A percentile compares a stretch with the other conserved stretches of the same genome.
Evolutionary conservation across 2,329 filamentous ascomycete genomes (phyloP).

Genomic region (Pyricularia sp.): DNA sequence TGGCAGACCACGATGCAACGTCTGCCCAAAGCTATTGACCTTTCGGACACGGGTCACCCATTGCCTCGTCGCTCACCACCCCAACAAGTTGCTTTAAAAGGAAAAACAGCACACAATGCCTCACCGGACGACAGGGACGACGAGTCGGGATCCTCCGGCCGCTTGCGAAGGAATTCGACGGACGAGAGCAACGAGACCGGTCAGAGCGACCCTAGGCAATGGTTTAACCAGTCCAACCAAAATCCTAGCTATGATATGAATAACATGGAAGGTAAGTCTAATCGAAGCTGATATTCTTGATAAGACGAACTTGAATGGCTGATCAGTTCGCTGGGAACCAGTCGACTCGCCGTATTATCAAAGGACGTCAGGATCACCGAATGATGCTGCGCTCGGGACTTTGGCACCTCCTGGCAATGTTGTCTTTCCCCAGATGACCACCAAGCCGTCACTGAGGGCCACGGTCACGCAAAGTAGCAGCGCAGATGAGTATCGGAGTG

Average conservation of each 20-base stretch:
- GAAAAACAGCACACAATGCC: background rate
- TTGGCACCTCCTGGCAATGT: slow-evolving; percentile 5
- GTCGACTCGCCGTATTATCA: slow-evolving; percentile 44
- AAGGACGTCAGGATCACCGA: slow-evolving; percentile 37
- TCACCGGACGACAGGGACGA: slow-evolving; percentile 2
- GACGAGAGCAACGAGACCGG: slow-evolving; percentile 35
- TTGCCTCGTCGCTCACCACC: slow-evolving; percentile 20
- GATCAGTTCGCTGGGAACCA: slow-evolving; percentile 9
- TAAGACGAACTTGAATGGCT: background rate
- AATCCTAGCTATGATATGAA: slow-evolving; percentile 31
- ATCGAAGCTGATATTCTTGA: background rate
- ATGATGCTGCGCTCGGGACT: slow-evolving; percentile 21
- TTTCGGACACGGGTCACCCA: slow-evolving; percentile 21
- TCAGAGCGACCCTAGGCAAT: slow-evolving; percentile 36
- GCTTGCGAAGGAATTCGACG: slow-evolving; percentile 27
- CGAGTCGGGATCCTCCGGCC: slow-evolving; percentile 8
- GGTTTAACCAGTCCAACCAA: slow-evolving; percentile 41
- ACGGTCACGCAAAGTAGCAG: slow-evolving; percentile 40
- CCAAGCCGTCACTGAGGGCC: slow-evolving; percentile 14
- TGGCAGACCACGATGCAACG: background rate
- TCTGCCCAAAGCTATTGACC: background rate
- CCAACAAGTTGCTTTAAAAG: background rate
- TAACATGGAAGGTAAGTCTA: slow-evolving; percentile 31
- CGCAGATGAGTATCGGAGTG: slow-evolving; percentile 63
- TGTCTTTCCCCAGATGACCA: slow-evolving; percentile 3